A percentile compares a stretch with the other conserved stretches of the same genome.
Evolutionary conservation across 371 early-diverging fungal species (phyloP).

Genomic region (Dichotomocladium elegans): DNA sequence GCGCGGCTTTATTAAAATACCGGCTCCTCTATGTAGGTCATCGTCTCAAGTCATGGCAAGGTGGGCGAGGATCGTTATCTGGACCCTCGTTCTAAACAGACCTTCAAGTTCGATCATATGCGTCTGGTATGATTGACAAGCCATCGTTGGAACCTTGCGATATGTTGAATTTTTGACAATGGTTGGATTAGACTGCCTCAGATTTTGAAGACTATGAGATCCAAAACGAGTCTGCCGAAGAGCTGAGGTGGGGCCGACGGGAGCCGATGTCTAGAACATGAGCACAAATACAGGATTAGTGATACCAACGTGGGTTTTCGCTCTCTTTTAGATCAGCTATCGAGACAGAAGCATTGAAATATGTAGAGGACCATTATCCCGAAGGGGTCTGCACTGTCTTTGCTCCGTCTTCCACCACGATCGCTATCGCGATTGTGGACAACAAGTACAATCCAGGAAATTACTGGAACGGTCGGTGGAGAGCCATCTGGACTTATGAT

Average conservation of each 20-base stretch:
- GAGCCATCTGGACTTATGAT: constrained; percentile 74
- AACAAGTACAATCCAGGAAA: constrained; percentile 90
- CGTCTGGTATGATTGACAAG: constrained; percentile 46
- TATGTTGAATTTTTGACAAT: neutral
- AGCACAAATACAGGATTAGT: neutral
- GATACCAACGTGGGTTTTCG: neutral
- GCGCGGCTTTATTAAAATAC: too few species aligned
- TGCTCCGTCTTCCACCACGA: constrained; percentile 36
- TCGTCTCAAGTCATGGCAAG: constrained; percentile 72
- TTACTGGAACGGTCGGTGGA: constrained; percentile 95
- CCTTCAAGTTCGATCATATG: constrained; percentile 74
- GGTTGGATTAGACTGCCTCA: constrained; percentile 40
- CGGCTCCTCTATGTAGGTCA: constrained; percentile 34
- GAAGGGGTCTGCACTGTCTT: constrained; percentile 71
- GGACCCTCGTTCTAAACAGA: constrained; percentile 68
- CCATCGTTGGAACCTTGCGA: too few species aligned
- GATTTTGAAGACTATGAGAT: constrained; percentile 55
- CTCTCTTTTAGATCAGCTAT: constrained; percentile 44
- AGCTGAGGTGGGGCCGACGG: too few species aligned
- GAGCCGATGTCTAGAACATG: too few species aligned
- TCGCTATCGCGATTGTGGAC: constrained; percentile 75
- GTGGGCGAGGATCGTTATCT: constrained; percentile 61
- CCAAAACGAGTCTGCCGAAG: constrained; percentile 45
- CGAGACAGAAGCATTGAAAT: constrained; percentile 57
- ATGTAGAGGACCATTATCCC: constrained; percentile 77